Evolutionary conservation across 768 basidiomycete species (phyloP), one percentile per base, ranked within the genome.

Genomic region (Psilocybe sp.): DNA sequence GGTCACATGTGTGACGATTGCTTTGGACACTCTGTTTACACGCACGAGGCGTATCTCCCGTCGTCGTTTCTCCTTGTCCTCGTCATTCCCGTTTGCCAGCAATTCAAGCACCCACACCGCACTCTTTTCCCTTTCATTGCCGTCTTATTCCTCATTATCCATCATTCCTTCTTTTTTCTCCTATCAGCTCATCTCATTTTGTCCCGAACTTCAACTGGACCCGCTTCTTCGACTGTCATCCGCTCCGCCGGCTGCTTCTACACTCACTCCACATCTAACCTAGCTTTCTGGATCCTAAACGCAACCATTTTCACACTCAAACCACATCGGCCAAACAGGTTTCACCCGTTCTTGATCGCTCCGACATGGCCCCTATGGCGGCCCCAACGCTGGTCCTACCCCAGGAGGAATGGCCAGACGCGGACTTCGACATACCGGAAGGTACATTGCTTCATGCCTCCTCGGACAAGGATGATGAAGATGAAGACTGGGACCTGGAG

Each of bases 401-500:
- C 48, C 78, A 80, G 54, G 89, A 92, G 69, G 88, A 91, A 72
- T 92, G 90, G 89, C 77, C 81, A 39, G 90, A 92, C 67, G 86
- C 87, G 53, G 90, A 92, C 69, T 92, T 92, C 63, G 90, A 91
- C 64, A 72, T 92, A 16, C 84, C 87, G 47, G 90, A 92, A 42
- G 89, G 81, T 38, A 79, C 79, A 42, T 74, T 81, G 43, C 78
- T 89, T 45, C 81, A 85, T 57, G 67, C 84, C 34, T 76, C 76
- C 19, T 79, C 78, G 16, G 85, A 87, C 74, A 85, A 77, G 69
- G 82, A 83, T 51, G 76, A 81, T 45, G 80, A 74, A 45, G 78
- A 80, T 53, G 80, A 87, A 63, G 89, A 92, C 63, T 92, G 90
- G 91, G 91, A 92, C 60, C 55, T 79, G 18, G 86, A 90, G 58